Base-by-base conservation (phyloP, 352 stramenopile species). In the Blastocystis sp. region DNA sequence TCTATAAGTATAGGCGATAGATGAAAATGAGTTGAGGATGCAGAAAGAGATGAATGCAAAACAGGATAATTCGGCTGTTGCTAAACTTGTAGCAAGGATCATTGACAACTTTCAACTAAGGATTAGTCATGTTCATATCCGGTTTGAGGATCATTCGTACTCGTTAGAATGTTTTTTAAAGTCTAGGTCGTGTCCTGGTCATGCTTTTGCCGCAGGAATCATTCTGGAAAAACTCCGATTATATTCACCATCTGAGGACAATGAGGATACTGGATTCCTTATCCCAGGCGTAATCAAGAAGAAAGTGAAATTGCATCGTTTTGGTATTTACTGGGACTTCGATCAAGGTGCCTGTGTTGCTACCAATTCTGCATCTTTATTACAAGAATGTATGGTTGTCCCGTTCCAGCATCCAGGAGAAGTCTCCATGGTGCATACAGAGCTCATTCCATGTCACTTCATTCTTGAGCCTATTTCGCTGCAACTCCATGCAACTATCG, bases 301-400 rank as follows among this genome's bases (percentile, higher is more conserved):
- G 61, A 71, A 86, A 37, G 42, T 69, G 61, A 29, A 71, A 21
- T n/a, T 86, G 12, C 46, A 5, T 21, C 57, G 39, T 11, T 86
- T 86, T 42, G 75, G 75, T 32, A n/a, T 86, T 2, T 86, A 86
- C 24, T 86, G 75, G 75, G 75, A 86, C 61, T 86, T 86, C 35
- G 75, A 86, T 27, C 32, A 86, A 21, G 19, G 29, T n/a, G 37
- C 37, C 5, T 19, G 29, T 14, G 32, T 77, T 9, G 11, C 9
- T 27, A 69, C 61, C 5, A 65, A 86, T 14, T 42, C 71, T 3
- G 39, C 37, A n/a, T 42, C 52, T 21, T 27, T 19, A 5, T 16
- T 86, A 5, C 14, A 74, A 24, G 21, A 86, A 37, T 56, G 66
- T 12, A 86, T 86, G 75, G 5, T 37, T 5, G n/a, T 42, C 35